A percentile compares a stretch with the other conserved stretches of the same genome.
Conservation (phyloP, 305 asterid genomes). For the Nicotiana rustica region DNA sequence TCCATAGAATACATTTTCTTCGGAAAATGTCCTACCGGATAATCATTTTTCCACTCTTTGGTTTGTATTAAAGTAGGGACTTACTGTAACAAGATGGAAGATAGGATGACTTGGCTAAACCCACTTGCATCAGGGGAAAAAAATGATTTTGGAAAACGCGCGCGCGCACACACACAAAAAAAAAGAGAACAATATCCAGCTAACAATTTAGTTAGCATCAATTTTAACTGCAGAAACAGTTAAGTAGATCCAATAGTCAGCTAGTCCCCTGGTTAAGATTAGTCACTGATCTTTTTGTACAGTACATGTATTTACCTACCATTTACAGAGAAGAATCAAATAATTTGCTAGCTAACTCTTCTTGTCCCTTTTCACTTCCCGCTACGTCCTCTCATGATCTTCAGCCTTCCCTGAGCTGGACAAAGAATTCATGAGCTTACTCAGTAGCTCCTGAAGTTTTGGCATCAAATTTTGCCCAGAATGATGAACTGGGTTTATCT, state of each 20-base stretch:
- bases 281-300: neutral
- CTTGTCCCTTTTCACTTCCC: neutral
- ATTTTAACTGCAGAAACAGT: no score
- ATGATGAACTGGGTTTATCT: neutral
- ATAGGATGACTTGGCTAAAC: no score
- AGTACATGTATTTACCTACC: neutral
- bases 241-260: no score
- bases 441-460: neutral
- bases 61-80: no score
- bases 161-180: no score
- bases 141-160: no score
- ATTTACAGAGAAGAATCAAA: neutral
- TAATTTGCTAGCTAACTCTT: neutral
- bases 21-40: no score
- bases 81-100: no score
- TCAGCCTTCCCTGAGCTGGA: neutral
- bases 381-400: neutral
- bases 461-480: neutral
- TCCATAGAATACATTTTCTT: no score
- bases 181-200: neutral
- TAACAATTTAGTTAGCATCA: no score
- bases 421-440: neutral
- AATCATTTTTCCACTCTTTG: no score
- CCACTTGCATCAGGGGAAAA: no score
- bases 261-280: neutral